A percentile compares a stretch with the other conserved stretches of the same genome.
phyloP scores from a whole-genome alignment of 2,329 filamentous ascomycete genomes.

The Curvularia sp. region DNA sequence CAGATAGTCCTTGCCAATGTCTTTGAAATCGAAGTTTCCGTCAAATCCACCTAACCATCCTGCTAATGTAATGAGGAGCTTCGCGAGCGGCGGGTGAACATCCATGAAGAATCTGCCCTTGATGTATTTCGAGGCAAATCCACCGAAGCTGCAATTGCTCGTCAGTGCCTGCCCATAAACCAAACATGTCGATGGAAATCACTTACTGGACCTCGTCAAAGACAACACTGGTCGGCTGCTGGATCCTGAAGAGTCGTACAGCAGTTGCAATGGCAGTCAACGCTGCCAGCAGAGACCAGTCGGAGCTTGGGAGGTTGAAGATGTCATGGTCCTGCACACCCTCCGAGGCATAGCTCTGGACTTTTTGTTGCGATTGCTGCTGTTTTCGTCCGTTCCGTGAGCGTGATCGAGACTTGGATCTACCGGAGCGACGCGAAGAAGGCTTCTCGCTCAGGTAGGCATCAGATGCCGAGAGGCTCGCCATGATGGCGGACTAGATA shows the following conservation, averaged over 20 bases:
- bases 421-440: conserved; percentile 40
- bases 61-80: conserved; percentile 93
- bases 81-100: conserved; percentile 96
- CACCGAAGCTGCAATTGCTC: conserved; percentile 75
- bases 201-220: conserved; percentile 99
- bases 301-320: conserved; percentile 80
- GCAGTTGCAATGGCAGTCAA: conserved; percentile 77
- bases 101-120: conserved; percentile 99
- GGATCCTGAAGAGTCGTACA: conserved; percentile 93
- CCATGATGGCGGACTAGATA: conserved; percentile 44
- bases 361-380: conserved; percentile 36
- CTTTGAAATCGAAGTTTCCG: conserved; percentile 97
- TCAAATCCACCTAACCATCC: conserved; percentile 95
- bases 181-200: conserved; percentile 1
- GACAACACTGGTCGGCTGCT: conserved; percentile 93
- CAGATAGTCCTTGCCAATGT: conserved; percentile 98
- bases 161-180: conserved; percentile 28
- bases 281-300: conserved; percentile 77
- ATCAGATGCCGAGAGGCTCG: conserved; percentile 41
- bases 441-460: conserved; percentile 44
- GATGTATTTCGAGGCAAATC: conserved; percentile 98
- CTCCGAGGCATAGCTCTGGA: conserved; percentile 72
- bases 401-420: conserved; percentile 46
- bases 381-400: conserved; percentile 44
- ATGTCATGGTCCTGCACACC: conserved; percentile 90